phyloP scores from a whole-genome alignment of 1,284 basidiomycete genomes.

The Wallemia ichthyophaga region DNA sequence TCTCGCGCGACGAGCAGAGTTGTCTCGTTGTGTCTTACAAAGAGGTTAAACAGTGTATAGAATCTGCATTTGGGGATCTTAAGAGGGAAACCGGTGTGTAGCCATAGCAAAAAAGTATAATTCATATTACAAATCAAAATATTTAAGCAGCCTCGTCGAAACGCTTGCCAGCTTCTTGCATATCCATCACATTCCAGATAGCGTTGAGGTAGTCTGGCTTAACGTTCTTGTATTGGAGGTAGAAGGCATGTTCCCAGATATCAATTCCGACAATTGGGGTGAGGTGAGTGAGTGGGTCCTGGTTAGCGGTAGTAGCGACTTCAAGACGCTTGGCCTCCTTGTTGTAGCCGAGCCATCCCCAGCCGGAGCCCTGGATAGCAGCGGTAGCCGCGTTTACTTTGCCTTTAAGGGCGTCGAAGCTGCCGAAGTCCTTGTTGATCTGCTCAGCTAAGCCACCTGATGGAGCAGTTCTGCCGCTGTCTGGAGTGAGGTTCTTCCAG shows the following conservation, averaged over 20 bases:
- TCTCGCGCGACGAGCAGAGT: conserved; percentile 76
- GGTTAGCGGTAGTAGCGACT: conserved; percentile 72
- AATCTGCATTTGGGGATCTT: conserved; percentile 26
- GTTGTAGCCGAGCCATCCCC: conserved; percentile 85
- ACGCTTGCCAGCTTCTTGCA: conserved; percentile 54
- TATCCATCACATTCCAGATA: conserved; percentile 81
- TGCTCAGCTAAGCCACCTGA: conserved; percentile 46
- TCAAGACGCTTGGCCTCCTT: conserved; percentile 41
- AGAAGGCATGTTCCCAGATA: conserved; percentile 21
- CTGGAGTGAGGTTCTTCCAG: conserved; percentile 78
- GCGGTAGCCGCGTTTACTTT: conserved; percentile 66
- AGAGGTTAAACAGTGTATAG: conserved; percentile 61
- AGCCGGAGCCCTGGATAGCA: conserved; percentile 83
- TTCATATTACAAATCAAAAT: not conserved
- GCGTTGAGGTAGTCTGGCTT: conserved; percentile 67
- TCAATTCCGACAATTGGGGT: conserved; percentile 81
- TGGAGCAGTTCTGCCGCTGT: conserved; percentile 30
- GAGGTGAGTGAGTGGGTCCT: conserved; percentile 69
- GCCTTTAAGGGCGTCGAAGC: conserved; percentile 39
- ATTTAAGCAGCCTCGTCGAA: conserved; percentile 22
- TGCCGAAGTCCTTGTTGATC: conserved; percentile 57
- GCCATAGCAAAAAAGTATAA: not conserved
- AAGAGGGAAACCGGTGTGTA: not conserved
- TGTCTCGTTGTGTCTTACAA: conserved; percentile 87
- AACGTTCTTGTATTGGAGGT: conserved; percentile 6